A percentile compares a stretch with the other conserved stretches of the same genome.
Conservation (phyloP, 2,329 filamentous ascomycete genomes). For the Aspergillus pseudoviridinutans region DNA sequence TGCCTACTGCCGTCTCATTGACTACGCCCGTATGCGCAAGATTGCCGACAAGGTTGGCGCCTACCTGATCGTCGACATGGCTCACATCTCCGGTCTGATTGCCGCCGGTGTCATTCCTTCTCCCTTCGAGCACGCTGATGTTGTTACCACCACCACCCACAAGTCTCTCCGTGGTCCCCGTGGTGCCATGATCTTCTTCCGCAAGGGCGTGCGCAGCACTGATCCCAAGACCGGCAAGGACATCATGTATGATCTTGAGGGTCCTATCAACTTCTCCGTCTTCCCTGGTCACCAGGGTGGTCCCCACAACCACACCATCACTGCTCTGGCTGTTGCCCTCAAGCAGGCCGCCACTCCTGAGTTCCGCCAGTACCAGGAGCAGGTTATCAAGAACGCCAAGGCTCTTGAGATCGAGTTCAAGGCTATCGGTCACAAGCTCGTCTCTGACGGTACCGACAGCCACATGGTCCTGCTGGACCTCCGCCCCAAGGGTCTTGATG, state of each 20-base stretch:
- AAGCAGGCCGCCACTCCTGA: slow-evolving; percentile 88
- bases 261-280: slow-evolving; percentile 90
- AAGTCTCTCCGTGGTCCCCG: slow-evolving; percentile 93
- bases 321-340: slow-evolving; percentile 86
- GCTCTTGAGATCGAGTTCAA: slow-evolving; percentile 76
- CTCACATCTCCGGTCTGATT: slow-evolving; percentile 91
- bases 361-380: slow-evolving; percentile 88
- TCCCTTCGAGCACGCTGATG: slow-evolving; percentile 84
- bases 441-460: slow-evolving; percentile 94
- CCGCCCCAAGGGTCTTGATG: slow-evolving; percentile 82
- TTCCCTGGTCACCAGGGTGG: slow-evolving; percentile 98
- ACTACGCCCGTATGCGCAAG: slow-evolving; percentile 87
- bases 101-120: slow-evolving; percentile 87
- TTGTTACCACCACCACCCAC: slow-evolving; percentile 97
- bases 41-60: slow-evolving; percentile 88
- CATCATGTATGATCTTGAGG: slow-evolving; percentile 83
- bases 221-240: slow-evolving; percentile 84
- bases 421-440: slow-evolving; percentile 71
- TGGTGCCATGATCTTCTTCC: slow-evolving; percentile 98
- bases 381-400: slow-evolving; percentile 87
- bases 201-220: slow-evolving; percentile 79
- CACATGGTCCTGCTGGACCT: slow-evolving; percentile 92
- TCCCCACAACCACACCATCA: slow-evolving; percentile 98
- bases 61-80: slow-evolving; percentile 94
- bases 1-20: slow-evolving; percentile 92